phyloP scores from a whole-genome alignment of 768 basidiomycete genomes.

The Mycena indigotica region DNA sequence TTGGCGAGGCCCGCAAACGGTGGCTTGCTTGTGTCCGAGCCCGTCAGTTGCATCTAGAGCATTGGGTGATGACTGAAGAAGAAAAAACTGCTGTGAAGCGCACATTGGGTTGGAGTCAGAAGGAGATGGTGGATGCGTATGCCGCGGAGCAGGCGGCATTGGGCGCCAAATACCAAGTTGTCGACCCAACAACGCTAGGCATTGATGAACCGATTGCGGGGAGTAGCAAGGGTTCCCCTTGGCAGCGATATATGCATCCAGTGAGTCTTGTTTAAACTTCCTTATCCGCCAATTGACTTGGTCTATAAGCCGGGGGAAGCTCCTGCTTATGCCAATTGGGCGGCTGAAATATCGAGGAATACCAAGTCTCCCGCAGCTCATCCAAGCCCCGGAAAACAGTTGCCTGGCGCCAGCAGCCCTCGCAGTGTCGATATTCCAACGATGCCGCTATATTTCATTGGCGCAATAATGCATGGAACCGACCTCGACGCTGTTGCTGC shows the following conservation, averaged over 20 bases:
- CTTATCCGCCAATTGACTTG: too few relatives aligned
- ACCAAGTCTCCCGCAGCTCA: slow-evolving; percentile 3
- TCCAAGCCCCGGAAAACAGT: slow-evolving; percentile 2
- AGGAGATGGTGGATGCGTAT: slow-evolving; percentile 22
- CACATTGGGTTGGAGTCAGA: slow-evolving; percentile 12
- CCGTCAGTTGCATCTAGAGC: slow-evolving; percentile 14
- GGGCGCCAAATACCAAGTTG: slow-evolving; percentile 17
- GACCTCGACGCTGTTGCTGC: slow-evolving; percentile 22
- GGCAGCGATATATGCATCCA: slow-evolving; percentile 15
- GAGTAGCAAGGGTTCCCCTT: background rate
- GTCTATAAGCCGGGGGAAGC: too few relatives aligned
- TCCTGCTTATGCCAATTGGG: slow-evolving; percentile 20
- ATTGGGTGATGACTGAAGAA: slow-evolving; percentile 23
- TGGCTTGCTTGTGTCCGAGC: slow-evolving; percentile 21
- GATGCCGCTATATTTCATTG: slow-evolving; percentile 21
- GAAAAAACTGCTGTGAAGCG: slow-evolving; percentile 16
- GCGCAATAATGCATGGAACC: slow-evolving; percentile 18
- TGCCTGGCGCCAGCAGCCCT: background rate
- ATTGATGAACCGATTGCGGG: background rate
- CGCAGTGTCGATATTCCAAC: slow-evolving; percentile 10
- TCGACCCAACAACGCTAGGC: slow-evolving; percentile 16
- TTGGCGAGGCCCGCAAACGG: slow-evolving; percentile 8
- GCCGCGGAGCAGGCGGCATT: slow-evolving; percentile 12
- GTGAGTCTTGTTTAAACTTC: background rate
- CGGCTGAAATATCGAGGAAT: slow-evolving; percentile 10